Evolutionary conservation across 2,329 filamentous ascomycete genomes (phyloP), one percentile per base, ranked within the genome.

Genomic region (Aquanectria penicillioides): DNA sequence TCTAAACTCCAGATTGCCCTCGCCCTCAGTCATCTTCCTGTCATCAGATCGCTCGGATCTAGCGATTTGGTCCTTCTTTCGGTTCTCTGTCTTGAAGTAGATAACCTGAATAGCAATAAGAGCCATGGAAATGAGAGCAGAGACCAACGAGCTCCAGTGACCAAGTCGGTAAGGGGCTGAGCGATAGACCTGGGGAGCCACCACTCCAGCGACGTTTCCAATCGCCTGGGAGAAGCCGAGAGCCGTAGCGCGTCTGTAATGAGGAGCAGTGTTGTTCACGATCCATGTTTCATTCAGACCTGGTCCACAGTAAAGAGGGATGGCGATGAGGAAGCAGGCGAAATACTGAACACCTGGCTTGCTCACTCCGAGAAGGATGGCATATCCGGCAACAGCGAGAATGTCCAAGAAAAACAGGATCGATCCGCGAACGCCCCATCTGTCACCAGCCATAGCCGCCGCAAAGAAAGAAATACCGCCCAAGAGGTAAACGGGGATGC

Each of bases 401-500:
- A 29, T 12, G n/a, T 44, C 25, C 5, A 44, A 17, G 26, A 44
- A 18, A 5, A 44, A 29, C 11, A 44, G 25, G 5, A 44, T 11
- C 40, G 26, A 29, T 44, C 40, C 40, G 28, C 40, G 28, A 7
- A 44, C 15, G 12, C 22, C 22, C 40, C 40, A 44, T 17, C 22
- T 44, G 25, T 44, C 40, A 3, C 40, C 40, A 5, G 31, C 17
- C 13, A 44, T 17, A 20, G 40, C 40, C 18, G 40, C 40, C 6
- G 25, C 40, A n/a, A 44, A 44, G 62, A 82, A 86, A 20, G 71
- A 67, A 6, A 79, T 57, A 1, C 78, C 81, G 4, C 81, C 83
- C 57, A 80, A 79, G 12, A 84, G 69, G 62, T 84, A 86, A n/a
- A 86, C 82, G 0, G 84, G 84, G 1, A 86, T 81, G 4, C 83